A percentile compares a stretch with the other conserved stretches of the same genome.
These are phyloP conservation scores for Fusarium mundagurra DNA, from an alignment of 2,329 filamentous ascomycete species.

Conservation along the genomic window DNA sequence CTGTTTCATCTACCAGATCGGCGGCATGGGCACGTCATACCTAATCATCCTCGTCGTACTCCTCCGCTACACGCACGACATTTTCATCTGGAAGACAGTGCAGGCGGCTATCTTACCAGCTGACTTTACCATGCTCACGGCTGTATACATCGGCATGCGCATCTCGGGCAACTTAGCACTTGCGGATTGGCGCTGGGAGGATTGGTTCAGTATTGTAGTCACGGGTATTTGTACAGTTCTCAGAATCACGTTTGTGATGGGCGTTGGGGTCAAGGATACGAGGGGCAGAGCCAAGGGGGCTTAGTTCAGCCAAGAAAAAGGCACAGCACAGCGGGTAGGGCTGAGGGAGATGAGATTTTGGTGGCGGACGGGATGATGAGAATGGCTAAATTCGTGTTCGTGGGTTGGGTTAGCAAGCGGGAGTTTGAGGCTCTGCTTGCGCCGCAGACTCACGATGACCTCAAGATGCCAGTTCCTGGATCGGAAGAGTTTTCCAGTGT, in stretches of 20 bases:
- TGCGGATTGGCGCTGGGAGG: constrained; percentile 20
- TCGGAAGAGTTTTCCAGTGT: background rate
- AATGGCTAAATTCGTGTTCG: background rate
- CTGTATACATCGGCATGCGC: constrained; percentile 24
- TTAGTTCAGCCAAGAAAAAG: constrained; percentile 1
- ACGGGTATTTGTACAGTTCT: constrained; percentile 27
- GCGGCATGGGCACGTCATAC: constrained; percentile 34
- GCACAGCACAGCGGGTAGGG: background rate
- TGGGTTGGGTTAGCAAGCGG: background rate
- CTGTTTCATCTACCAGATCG: constrained; percentile 39
- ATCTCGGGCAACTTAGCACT: constrained; percentile 10
- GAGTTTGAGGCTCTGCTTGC: background rate
- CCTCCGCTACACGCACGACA: constrained; percentile 35
- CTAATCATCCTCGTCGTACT: constrained; percentile 12
- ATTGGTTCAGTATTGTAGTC: constrained; percentile 23
- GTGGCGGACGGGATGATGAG: constrained; percentile 1
- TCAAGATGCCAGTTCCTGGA: background rate
- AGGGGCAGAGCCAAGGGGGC: constrained; percentile 2
- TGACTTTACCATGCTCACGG: constrained; percentile 35
- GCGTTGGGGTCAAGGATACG: constrained; percentile 21
- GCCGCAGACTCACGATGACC: background rate
- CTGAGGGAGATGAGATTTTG: constrained; percentile 2
- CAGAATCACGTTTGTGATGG: constrained; percentile 21
- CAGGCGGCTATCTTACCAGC: constrained; percentile 30
- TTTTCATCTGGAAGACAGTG: constrained; percentile 35